Evolutionary conservation across 495 filamentous ascomycete genomes (phyloP).

Genomic region (Aspergillus haitiensis): DNA sequence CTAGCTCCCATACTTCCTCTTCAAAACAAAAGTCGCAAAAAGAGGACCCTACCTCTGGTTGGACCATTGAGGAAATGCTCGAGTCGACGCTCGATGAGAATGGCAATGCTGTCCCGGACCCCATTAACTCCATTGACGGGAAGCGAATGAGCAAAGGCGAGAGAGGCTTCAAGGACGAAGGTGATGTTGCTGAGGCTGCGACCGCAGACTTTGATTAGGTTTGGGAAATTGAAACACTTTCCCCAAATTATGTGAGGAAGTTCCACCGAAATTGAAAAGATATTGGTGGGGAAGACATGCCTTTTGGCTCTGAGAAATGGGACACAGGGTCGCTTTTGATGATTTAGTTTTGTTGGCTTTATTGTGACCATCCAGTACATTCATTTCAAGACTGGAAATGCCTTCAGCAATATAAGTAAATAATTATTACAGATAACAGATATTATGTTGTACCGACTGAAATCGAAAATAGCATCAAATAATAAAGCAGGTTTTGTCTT

Average conservation of each 20-base stretch:
- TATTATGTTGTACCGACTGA: background rate
- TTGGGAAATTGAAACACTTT: background rate
- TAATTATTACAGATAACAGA: background rate
- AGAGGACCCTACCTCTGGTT: slow-evolving; percentile 17
- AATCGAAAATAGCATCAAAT: background rate
- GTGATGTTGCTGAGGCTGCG: slow-evolving; percentile 33
- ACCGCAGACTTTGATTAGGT: slow-evolving; percentile 39
- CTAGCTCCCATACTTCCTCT: background rate
- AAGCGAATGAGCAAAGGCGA: slow-evolving; percentile 19
- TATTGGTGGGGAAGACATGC: too few relatives aligned
- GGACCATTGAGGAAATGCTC: slow-evolving; percentile 34
- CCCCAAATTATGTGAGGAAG: too few relatives aligned
- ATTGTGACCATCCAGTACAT: background rate
- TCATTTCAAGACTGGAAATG: background rate
- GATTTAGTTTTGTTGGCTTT: too few relatives aligned
- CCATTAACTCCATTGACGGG: slow-evolving; percentile 27
- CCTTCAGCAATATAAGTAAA: background rate
- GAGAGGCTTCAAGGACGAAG: slow-evolving; percentile 14
- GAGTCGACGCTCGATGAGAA: slow-evolving; percentile 29
- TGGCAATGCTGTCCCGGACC: slow-evolving; percentile 41
- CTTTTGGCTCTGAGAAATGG: too few relatives aligned
- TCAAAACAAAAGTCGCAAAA: slow-evolving; percentile 2
- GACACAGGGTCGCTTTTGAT: too few relatives aligned
- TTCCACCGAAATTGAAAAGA: too few relatives aligned
- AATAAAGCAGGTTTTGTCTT: background rate